Evolutionary conservation across 495 filamentous ascomycete species (phyloP), one percentile per base, ranked within the genome.

Genomic region (Penicillium atrosanguineum): DNA sequence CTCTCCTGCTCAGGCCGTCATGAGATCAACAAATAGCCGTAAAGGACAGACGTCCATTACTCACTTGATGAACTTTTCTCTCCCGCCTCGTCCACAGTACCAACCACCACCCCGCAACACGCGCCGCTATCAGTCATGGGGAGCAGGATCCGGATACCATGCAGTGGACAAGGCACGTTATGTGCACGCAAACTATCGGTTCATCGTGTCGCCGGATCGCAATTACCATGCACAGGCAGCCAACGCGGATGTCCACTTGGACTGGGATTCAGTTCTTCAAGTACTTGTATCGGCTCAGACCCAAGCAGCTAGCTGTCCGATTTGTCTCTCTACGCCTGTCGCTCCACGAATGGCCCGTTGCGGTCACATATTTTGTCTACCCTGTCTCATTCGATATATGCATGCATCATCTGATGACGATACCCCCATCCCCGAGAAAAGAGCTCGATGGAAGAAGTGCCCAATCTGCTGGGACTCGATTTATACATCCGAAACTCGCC

Each of bases 321-420:
- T 98, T 41, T 98, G 94, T 63, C 75, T 98, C 20, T 95, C 88
- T 1, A 86, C 82, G 34, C 93, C 94, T 0, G 90, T 95, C 6
- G 94, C 94, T 4, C 93, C 94, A 25, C 87, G 95, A 50, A 98
- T 98, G 94, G 91, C 94, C 38, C 92, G 88, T 60, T 98, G 94
- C 66, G 94, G 94, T 14, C 94, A 98, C 66, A 96, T 98, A 23
- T 97, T 97, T 64, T 98, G 94, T 68, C 77, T 97, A 39, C 88
- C 94, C 12, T 98, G 94, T 68, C 74, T 97, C 34, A 87, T 97
- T 49, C 87, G 94, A 39, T 98, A 95, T 65, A 97, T 98, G 93
- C 90, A 95, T 60, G 43, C 50, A n/a, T 87, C 91, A 7, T 82
- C 77, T 1, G 88, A 90, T 34, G 87, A 84, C 23, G 81, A 82